Base-by-base conservation (phyloP, 768 basidiomycete species). In the Boletus rubroflammeus region DNA sequence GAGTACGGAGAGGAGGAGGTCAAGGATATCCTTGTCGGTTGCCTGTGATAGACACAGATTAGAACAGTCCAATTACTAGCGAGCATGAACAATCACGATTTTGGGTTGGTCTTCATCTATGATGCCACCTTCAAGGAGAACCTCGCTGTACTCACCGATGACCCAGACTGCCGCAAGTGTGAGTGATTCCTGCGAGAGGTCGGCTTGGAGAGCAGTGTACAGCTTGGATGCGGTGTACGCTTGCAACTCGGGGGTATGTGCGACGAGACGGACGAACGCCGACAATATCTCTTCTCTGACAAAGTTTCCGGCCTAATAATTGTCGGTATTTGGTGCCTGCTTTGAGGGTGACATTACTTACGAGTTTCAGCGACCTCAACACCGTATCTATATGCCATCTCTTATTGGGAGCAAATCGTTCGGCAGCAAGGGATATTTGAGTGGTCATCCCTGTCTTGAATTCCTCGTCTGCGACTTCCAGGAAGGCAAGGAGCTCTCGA, bases 381-480 rank as follows among this genome's bases (percentile, higher is more conserved):
- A 98, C 91, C 0, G 97, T 98, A 69, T 98, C 97, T 49, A 99
- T 99, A 68, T 99, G 97, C 96, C 96, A 99, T 59, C 97, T 81
- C 72, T 95, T 95, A 71, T 96, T 98, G 0, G 97, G 97, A 0
- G 96, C 96, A 67, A 92, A 98, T 42, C 94, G 79, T 72, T 99
- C 97, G 0, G 97, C 97, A 2, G 94, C 96, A 25, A 98, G 76
- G 50, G 88, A 92, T 45, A 99, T 94, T 71, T 99, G 96, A 0
- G 96, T 98, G 0, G 97, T 99, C 85, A 99, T 88, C 1, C 93
- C 90, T 14, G 93, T 82, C 74, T 99, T 99, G 78, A 99, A 99
- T 69, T 99, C 97, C 58, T 98, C 95, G 66, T 98, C 97, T 29
- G 97, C 96, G 19, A 98, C 92, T 64, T 98, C 96, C 15, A 99